These are phyloP conservation scores for Akanthomyces uredinophilus DNA, from an alignment of 2,329 filamentous ascomycete species.

Conservation along the genomic window DNA sequence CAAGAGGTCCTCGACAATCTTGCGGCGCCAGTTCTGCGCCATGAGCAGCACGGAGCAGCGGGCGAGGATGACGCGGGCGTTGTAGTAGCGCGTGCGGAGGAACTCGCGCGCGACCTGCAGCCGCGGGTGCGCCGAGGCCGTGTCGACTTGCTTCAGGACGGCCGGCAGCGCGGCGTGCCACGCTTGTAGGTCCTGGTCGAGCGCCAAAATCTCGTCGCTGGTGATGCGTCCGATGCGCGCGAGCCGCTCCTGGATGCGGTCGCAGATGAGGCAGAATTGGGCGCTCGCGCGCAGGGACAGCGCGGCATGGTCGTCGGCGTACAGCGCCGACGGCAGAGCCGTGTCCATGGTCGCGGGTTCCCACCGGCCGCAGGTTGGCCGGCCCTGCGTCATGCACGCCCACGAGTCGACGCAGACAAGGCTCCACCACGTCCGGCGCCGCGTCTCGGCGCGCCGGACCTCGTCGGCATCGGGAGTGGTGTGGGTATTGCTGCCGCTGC, in stretches of 20 bases:
- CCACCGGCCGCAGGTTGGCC: constrained; percentile 41
- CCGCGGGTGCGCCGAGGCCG: constrained; percentile 20
- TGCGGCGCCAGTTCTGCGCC: constrained; percentile 20
- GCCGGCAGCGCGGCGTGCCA: constrained; percentile 24
- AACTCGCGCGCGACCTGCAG: constrained; percentile 25
- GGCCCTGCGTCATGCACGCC: constrained; percentile 65
- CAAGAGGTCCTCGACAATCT: constrained; percentile 15
- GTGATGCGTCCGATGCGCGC: constrained; percentile 24
- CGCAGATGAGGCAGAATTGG: constrained; percentile 27
- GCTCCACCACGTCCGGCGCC: constrained; percentile 69
- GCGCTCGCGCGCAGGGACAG: constrained; percentile 23
- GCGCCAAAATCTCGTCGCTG: constrained; percentile 21
- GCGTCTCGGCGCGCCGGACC: constrained; percentile 41
- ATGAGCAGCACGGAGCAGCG: constrained; percentile 22
- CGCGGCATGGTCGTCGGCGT: constrained; percentile 23
- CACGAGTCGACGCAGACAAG: constrained; percentile 70
- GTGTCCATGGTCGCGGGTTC: constrained; percentile 29
- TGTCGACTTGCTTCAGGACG: constrained; percentile 19
- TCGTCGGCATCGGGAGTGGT: constrained; percentile 40
- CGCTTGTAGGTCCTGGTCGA: constrained; percentile 24
- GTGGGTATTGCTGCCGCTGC: too few species aligned
- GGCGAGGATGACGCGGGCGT: constrained; percentile 24
- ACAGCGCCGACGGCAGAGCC: constrained; percentile 19
- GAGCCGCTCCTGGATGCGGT: constrained; percentile 27
- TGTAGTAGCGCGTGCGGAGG: constrained; percentile 27